Base-by-base conservation (phyloP, 495 filamentous ascomycete species). In the Lentithecium fluviatile region DNA sequence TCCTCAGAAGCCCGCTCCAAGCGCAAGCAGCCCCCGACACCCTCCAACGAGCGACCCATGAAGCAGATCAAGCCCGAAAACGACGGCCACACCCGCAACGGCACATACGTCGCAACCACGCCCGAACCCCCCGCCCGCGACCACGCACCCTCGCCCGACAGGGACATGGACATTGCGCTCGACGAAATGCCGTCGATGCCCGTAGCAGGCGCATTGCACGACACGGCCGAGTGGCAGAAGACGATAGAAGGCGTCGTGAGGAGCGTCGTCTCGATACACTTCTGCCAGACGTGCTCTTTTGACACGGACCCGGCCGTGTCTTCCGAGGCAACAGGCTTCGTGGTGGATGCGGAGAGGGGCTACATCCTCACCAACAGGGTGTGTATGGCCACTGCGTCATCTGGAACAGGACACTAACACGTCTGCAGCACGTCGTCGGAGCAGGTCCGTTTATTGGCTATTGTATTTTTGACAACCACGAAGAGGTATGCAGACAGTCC, bases 281-380 rank as follows among this genome's bases (percentile, higher is more conserved):
- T 99, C 78, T 97, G 93, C 72, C 93, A 97, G 77, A 97, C 95
- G 0, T 96, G 90, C 75, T 91, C 94, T 4, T 99, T 99, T 71
- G 94, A 99, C 71, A 97, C 94, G 15, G 95, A 97, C 65, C 76
- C 90, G 15, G 95, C 95, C 2, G 83, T 94, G 69, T 88, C 91
- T 15, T 95, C 89, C 69, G 95, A 99, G 74, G 94, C 94, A 36
- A 97, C 94, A 0, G 94, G 94, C 2, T 99, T 97, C 73, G 92
- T 99, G 21, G 94, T 99, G 15, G 95, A 99, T 80, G 89, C 94
- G 23, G 88, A 96, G 75, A 87, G 83, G 68, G 94, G 95, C 70
- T 97, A 87, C 69, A 67, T 69, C 21, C 58, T 70, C 55, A 57
- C 70, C 20, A 67, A 67, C 53, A 62, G 74, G 43, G 62, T 61